Conservation (phyloP, 768 basidiomycete genomes). For the Leccinum rimulosum region DNA sequence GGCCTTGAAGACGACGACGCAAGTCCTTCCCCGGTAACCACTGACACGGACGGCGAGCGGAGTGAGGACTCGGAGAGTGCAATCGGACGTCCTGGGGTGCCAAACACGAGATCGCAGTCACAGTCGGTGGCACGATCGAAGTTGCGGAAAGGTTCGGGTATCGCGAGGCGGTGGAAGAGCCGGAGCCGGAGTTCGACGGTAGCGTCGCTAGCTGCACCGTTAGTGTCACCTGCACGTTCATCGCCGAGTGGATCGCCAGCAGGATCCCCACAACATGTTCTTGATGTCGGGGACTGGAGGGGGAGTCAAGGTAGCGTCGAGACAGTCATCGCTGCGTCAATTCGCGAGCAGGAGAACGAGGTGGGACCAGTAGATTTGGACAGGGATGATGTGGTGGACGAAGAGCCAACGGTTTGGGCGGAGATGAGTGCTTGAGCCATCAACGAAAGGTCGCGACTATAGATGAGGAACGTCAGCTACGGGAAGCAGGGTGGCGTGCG, state of each 20-base stretch:
- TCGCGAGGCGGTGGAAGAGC: conserved; percentile 25
- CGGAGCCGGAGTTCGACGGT: conserved; percentile 67
- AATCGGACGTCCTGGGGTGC: neutral
- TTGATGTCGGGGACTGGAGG: conserved; percentile 37
- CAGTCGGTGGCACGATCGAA: conserved; percentile 32
- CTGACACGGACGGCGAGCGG: conserved; percentile 57
- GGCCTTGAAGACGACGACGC: conserved; percentile 45
- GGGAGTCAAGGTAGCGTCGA: conserved; percentile 66
- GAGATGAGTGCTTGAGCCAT: conserved; percentile 30
- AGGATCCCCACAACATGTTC: conserved; percentile 15
- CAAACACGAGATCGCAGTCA: conserved; percentile 17
- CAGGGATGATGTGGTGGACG: conserved; percentile 25
- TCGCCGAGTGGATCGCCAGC: conserved; percentile 7
- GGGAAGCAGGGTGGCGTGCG: conserved; percentile 55
- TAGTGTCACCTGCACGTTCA: conserved; percentile 18
- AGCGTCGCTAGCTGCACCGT: conserved; percentile 51
- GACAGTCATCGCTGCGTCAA: conserved; percentile 63
- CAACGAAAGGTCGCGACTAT: conserved; percentile 28
- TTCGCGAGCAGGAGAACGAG: conserved; percentile 36
- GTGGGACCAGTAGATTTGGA: conserved; percentile 20
- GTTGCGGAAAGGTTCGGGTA: conserved; percentile 31
- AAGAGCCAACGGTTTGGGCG: conserved; percentile 26
- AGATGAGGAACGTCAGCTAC: conserved; percentile 49
- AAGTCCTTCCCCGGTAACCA: conserved; percentile 58
- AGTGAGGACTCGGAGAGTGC: conserved; percentile 29